Conservation (phyloP, 306 rosid genomes). For the Cucumis cinereus region DNA sequence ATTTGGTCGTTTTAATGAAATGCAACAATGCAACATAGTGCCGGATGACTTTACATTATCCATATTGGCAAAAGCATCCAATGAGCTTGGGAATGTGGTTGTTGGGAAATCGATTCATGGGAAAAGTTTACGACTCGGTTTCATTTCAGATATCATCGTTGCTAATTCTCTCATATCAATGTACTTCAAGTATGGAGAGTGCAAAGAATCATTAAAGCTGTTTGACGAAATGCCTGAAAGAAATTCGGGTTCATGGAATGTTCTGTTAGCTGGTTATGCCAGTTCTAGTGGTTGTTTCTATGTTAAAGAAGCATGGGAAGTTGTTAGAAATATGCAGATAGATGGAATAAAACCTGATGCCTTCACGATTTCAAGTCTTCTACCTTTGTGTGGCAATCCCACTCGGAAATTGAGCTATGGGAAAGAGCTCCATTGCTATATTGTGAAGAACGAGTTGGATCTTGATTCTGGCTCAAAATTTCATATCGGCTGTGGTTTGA, state of each 20-base stretch:
- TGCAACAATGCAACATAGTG: slow-evolving; percentile 22
- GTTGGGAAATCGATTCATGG: slow-evolving; percentile 52
- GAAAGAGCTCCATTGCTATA: slow-evolving; percentile 58
- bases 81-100: slow-evolving; percentile 34
- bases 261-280: slow-evolving; percentile 34
- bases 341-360: slow-evolving; percentile 49
- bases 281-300: slow-evolving; percentile 13
- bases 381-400: slow-evolving; percentile 29
- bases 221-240: slow-evolving; percentile 65
- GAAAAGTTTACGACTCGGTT: slow-evolving; percentile 40
- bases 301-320: slow-evolving; percentile 23
- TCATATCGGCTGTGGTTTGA: slow-evolving; percentile 67
- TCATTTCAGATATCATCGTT: slow-evolving; percentile 40
- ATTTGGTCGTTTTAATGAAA: slow-evolving; percentile 31
- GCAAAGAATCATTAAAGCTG: slow-evolving; percentile 30
- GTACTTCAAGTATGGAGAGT: slow-evolving; percentile 44
- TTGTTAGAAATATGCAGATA: slow-evolving; percentile 26
- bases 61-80: slow-evolving; percentile 44
- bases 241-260: slow-evolving; percentile 63
- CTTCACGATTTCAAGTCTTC: slow-evolving; percentile 47
- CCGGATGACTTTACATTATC: slow-evolving; percentile 71
- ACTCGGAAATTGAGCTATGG: slow-evolving; percentile 37
- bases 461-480: slow-evolving; percentile 30
- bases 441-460: slow-evolving; percentile 39
- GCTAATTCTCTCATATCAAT: slow-evolving; percentile 54